These are phyloP conservation scores for Mortierella sp. DNA, from an alignment of 371 early-diverging fungal species.

Conservation along the genomic window DNA sequence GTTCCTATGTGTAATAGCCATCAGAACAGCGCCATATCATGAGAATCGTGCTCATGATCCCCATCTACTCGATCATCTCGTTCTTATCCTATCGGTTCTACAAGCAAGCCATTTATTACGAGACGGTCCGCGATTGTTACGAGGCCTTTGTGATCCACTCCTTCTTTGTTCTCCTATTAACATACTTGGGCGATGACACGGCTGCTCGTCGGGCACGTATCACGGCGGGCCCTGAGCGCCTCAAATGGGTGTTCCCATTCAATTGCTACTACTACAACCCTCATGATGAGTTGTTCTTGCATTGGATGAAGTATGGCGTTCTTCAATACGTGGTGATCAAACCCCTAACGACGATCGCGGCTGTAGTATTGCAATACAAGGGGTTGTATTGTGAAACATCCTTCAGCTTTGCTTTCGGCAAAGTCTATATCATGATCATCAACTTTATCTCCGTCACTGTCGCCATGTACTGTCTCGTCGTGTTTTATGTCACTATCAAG, in stretches of 20 bases:
- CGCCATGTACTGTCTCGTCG: conserved; percentile 56
- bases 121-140: conserved; percentile 73
- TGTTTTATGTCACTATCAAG: conserved; percentile 64
- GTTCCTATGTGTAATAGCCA: conserved; percentile 27
- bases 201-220: conserved; percentile 48
- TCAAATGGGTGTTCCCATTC: conserved; percentile 69
- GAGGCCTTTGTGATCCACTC: conserved; percentile 72
- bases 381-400: conserved; percentile 66
- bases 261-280: conserved; percentile 71
- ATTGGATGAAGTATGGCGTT: conserved; percentile 63
- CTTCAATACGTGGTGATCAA: conserved; percentile 74
- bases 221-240: conserved; percentile 36
- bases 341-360: conserved; percentile 65
- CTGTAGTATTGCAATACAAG: conserved; percentile 60
- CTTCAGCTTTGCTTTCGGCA: conserved; percentile 63
- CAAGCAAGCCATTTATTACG: conserved; percentile 69
- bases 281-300: conserved; percentile 63
- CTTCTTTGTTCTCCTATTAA: conserved; percentile 68
- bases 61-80: conserved; percentile 74
- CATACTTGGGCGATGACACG: conserved; percentile 63
- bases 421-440: conserved; percentile 63
- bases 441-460: conserved; percentile 51
- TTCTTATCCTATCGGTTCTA: conserved; percentile 71
- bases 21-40: conserved; percentile 71
- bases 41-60: conserved; percentile 76